These are phyloP conservation scores for Eustoma russellianum DNA, from an alignment of 257 asterid species.

Conservation along the genomic window DNA sequence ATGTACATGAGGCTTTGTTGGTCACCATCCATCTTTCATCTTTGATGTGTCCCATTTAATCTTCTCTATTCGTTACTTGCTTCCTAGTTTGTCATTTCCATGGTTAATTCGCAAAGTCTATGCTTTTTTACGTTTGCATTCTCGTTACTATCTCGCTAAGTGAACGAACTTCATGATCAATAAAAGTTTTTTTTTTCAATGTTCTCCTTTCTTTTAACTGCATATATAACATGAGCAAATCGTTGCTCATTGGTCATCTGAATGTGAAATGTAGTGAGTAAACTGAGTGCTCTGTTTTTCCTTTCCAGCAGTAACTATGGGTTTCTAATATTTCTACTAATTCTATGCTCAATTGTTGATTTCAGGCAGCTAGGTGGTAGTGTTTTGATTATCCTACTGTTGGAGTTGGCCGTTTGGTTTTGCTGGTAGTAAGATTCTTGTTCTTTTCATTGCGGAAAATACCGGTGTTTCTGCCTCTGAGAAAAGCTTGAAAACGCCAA, in stretches of 20 bases:
- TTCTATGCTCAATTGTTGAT: background rate
- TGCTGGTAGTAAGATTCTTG: background rate
- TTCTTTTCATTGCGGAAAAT: conserved; percentile 38
- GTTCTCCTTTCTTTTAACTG: background rate
- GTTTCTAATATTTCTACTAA: background rate
- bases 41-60: background rate
- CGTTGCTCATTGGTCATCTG: background rate
- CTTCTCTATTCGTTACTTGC: too few species aligned
- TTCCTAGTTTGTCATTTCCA: too few species aligned
- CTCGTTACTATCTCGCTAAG: background rate
- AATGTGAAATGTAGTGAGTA: background rate
- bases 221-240: background rate
- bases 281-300: too few species aligned
- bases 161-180: background rate
- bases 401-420: background rate
- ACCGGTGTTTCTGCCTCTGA: conserved; percentile 10
- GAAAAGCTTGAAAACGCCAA: conserved; percentile 45
- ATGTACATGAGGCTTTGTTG: background rate
- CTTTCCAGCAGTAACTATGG: background rate
- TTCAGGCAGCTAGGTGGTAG: conserved; percentile 2
- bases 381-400: background rate
- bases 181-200: background rate
- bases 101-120: background rate
- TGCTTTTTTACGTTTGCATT: background rate
- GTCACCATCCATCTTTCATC: conserved; percentile 2